These are phyloP conservation scores for Fusarium sacchari DNA, from an alignment of 2,329 filamentous ascomycete genomes.

Conservation along the genomic window DNA sequence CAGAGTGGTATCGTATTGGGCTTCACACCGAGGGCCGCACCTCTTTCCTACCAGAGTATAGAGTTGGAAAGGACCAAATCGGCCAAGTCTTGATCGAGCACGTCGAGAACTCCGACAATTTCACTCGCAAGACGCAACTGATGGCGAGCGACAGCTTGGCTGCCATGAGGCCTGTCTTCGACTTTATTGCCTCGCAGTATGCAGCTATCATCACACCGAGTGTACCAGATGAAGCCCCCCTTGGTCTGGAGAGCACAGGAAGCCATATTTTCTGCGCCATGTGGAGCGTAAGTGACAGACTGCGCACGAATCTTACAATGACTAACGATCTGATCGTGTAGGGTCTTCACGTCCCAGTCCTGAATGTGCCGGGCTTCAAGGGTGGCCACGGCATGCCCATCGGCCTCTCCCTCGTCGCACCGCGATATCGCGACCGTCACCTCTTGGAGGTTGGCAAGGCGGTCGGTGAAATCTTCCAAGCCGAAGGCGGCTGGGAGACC, in stretches of 20 bases:
- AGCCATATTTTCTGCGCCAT: conserved; percentile 62
- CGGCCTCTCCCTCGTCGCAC: conserved; percentile 63
- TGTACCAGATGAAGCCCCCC: conserved; percentile 68
- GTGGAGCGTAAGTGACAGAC: conserved; percentile 60
- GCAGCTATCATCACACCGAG: conserved; percentile 69
- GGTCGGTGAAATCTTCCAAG: conserved; percentile 49
- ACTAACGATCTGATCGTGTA: conserved; percentile 24
- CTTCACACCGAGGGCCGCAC: conserved; percentile 64
- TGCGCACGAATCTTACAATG: neutral
- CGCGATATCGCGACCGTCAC: conserved; percentile 58
- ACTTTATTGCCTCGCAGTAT: conserved; percentile 63
- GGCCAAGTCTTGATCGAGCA: conserved; percentile 57
- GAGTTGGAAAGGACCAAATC: conserved; percentile 59
- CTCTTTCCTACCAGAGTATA: conserved; percentile 66
- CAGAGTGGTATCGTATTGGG: conserved; percentile 63
- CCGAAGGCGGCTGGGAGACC: conserved; percentile 44
- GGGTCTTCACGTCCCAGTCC: conserved; percentile 67
- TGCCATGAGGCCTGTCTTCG: conserved; percentile 63
- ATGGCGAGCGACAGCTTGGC: conserved; percentile 65
- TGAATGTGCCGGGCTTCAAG: conserved; percentile 72
- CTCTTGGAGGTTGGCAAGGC: conserved; percentile 55
- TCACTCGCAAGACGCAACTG: conserved; percentile 60
- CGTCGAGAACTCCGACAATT: conserved; percentile 60
- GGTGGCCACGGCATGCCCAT: conserved; percentile 66
- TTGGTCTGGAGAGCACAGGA: conserved; percentile 64